A percentile compares a stretch with the other conserved stretches of the same genome.
phyloP scores from a whole-genome alignment of 768 basidiomycete genomes.

The Boletus tomentosulus region DNA sequence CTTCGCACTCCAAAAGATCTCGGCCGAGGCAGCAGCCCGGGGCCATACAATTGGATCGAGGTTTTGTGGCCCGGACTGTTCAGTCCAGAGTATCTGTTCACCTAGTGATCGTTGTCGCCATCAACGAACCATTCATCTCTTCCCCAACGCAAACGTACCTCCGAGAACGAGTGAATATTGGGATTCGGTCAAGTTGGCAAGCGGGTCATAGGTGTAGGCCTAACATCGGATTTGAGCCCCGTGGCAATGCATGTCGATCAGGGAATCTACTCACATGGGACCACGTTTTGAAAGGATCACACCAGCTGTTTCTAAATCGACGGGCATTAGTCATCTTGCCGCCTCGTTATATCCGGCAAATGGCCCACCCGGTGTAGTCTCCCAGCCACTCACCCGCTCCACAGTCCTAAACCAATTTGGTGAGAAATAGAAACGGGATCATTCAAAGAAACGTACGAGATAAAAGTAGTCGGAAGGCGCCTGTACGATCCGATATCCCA shows the following conservation, averaged over 20 bases:
- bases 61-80: constrained; percentile 42
- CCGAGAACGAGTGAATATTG: constrained; percentile 38
- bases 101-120: constrained; percentile 12
- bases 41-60: constrained; percentile 48
- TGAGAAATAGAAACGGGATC: background rate
- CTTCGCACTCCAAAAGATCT: constrained; percentile 51
- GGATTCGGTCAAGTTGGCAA: constrained; percentile 35
- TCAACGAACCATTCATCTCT: constrained; percentile 3
- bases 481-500: constrained; percentile 44
- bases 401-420: constrained; percentile 32
- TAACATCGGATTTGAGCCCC: background rate
- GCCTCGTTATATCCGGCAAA: background rate
- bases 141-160: constrained; percentile 15
- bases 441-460: constrained; percentile 27
- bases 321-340: background rate
- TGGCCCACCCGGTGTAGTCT: constrained; percentile 29
- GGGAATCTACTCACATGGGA: constrained; percentile 32
- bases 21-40: constrained; percentile 42
- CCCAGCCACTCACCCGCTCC: constrained; percentile 49
- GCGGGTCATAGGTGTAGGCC: constrained; percentile 44
- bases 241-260: background rate
- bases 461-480: constrained; percentile 53
- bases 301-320: constrained; percentile 40
- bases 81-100: constrained; percentile 43
- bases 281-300: constrained; percentile 52